phyloP scores from a whole-genome alignment of 371 early-diverging fungal genomes.

The Mortierella sp. region DNA sequence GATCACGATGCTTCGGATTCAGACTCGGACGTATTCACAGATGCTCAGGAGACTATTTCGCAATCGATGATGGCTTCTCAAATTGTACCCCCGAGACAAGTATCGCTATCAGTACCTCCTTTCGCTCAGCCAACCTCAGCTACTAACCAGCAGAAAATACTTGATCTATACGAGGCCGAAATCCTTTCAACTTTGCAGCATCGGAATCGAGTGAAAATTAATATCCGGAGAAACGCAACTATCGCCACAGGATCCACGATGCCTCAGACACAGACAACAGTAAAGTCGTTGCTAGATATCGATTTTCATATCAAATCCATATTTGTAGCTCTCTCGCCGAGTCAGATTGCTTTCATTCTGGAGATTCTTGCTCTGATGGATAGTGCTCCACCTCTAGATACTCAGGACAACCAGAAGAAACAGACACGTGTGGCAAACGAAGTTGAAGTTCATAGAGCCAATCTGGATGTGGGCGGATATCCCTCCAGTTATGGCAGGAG shows the following conservation, averaged over 20 bases:
- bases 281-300: slow-evolving; percentile 40
- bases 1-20: slow-evolving; percentile 40
- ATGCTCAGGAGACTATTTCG: slow-evolving; percentile 45
- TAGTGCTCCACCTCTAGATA: slow-evolving; percentile 6
- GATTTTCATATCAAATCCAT: slow-evolving; percentile 46
- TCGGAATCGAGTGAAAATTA: slow-evolving; percentile 43
- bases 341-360: slow-evolving; percentile 51
- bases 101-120: neutral
- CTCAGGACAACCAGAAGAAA: neutral
- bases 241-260: slow-evolving; percentile 19
- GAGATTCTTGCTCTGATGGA: slow-evolving; percentile 47
- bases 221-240: slow-evolving; percentile 39
- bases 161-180: slow-evolving; percentile 35
- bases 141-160: neutral
- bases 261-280: slow-evolving; percentile 15
- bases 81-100: neutral
- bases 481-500: neutral
- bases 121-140: neutral
- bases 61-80: slow-evolving; percentile 37
- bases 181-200: slow-evolving; percentile 47
- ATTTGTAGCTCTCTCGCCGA: slow-evolving; percentile 51
- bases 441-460: neutral
- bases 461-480: neutral
- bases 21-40: slow-evolving; percentile 45
- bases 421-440: neutral